Percentiles rank a stretch among this genome's conserved stretches.
Conservation (phyloP, 164 flowering plant genomes). For the Stephania yunnanensis region DNA sequence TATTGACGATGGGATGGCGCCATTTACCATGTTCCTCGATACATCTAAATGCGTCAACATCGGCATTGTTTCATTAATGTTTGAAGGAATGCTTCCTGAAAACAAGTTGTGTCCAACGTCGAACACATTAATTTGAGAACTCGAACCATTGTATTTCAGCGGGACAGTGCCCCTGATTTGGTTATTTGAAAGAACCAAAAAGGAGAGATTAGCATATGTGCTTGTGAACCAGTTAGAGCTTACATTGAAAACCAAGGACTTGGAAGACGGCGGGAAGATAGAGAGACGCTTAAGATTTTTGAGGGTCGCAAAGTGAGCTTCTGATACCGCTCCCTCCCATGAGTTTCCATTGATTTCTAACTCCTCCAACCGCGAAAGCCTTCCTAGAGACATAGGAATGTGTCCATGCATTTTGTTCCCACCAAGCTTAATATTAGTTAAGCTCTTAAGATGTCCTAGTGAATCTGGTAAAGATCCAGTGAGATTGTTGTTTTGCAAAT, state of each 20-base stretch:
- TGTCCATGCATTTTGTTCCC: background rate
- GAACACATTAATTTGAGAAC: background rate
- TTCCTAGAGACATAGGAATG: background rate
- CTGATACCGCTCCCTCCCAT: constrained; percentile 6
- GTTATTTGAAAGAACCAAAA: constrained; percentile 12
- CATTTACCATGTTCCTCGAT: background rate
- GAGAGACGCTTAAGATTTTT: background rate
- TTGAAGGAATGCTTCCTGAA: background rate
- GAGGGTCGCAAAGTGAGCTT: constrained; percentile 7
- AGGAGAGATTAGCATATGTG: background rate
- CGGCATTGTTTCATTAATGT: background rate
- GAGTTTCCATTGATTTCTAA: background rate
- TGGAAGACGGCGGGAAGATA: background rate
- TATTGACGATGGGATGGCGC: background rate
- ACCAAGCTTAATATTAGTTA: background rate
- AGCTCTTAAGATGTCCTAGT: too few relatives aligned
- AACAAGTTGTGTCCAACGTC: constrained; percentile 1
- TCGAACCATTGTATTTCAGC: background rate
- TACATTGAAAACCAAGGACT: constrained; percentile 1
- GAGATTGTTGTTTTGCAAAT: background rate
- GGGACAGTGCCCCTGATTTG: constrained; percentile 7
- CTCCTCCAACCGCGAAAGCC: background rate
- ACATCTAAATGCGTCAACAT: background rate
- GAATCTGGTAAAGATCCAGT: constrained; percentile 2
- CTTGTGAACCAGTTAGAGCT: constrained; percentile 17